phyloP scores from a whole-genome alignment of 2,329 filamentous ascomycete genomes.

The Aspergillus ochraceus region DNA sequence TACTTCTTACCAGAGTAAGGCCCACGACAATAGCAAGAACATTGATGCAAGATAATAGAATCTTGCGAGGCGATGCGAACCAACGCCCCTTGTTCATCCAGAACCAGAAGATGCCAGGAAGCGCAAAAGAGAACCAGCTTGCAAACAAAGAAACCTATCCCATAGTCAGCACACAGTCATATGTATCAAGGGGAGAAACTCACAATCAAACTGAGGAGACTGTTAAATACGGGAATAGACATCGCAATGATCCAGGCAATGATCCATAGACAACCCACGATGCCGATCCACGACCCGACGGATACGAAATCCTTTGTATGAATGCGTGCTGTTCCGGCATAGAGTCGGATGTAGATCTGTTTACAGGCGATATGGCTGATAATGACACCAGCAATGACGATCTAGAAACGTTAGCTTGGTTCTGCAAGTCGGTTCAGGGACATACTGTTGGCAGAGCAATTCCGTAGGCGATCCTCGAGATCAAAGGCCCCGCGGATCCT shows the following conservation, averaged over 20 bases:
- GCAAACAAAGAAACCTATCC: constrained; percentile 54
- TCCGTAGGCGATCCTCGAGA: constrained; percentile 64
- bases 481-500: constrained; percentile 53
- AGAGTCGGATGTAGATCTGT: constrained; percentile 63
- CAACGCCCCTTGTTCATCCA: constrained; percentile 23
- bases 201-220: constrained; percentile 56
- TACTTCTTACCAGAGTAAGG: constrained; percentile 5
- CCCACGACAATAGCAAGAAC: constrained; percentile 7
- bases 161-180: background rate
- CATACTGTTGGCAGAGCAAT: constrained; percentile 55
- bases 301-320: constrained; percentile 48
- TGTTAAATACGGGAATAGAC: constrained; percentile 65
- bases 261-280: constrained; percentile 56
- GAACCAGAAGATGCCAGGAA: constrained; percentile 25
- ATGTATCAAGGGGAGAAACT: background rate
- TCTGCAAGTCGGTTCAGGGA: background rate
- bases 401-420: constrained; percentile 30
- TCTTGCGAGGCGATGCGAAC: constrained; percentile 20
- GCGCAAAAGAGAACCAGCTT: constrained; percentile 59
- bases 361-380: constrained; percentile 64
- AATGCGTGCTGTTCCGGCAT: constrained; percentile 56
- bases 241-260: constrained; percentile 65
- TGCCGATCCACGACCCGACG: constrained; percentile 55
- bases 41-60: constrained; percentile 17
- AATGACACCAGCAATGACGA: constrained; percentile 67